Conservation (phyloP, 192 early-diverging fungal genomes). For the Linnemannia zychae region DNA sequence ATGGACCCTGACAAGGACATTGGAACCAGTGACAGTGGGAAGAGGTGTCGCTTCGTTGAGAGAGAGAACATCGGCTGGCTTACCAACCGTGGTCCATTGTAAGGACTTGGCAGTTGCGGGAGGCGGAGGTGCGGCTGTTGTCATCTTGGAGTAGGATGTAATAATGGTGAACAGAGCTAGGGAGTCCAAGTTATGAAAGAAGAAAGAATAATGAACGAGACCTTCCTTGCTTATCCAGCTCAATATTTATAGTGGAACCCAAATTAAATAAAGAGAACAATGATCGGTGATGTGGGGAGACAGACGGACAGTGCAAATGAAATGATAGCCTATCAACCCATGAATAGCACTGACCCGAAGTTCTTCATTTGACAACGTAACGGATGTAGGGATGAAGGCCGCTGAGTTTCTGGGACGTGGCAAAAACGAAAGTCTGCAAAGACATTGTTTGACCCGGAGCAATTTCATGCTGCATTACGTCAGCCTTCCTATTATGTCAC, state of each 20-base stretch:
- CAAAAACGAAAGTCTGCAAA: background rate
- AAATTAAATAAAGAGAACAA: background rate
- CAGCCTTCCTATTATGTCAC: background rate
- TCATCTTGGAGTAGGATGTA: slow-evolving; percentile 8
- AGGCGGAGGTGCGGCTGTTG: slow-evolving; percentile 16
- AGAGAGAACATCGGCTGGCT: slow-evolving; percentile 16
- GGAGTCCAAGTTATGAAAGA: slow-evolving; percentile 5
- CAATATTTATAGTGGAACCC: slow-evolving; percentile 11
- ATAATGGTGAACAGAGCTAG: slow-evolving; percentile 2
- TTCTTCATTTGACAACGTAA: background rate
- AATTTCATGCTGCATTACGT: background rate
- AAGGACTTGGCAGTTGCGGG: slow-evolving; percentile 21
- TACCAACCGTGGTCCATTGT: slow-evolving; percentile 25
- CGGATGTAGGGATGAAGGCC: background rate
- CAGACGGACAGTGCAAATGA: background rate
- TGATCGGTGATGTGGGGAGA: slow-evolving; percentile 1
- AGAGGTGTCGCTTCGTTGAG: slow-evolving; percentile 21
- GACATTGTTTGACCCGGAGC: background rate
- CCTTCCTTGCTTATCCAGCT: slow-evolving; percentile 3
- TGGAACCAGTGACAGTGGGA: slow-evolving; percentile 14
- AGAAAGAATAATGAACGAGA: slow-evolving; percentile 6
- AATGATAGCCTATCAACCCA: background rate
- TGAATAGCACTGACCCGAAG: background rate
- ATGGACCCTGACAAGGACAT: slow-evolving; percentile 51
- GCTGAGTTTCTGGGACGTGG: background rate